phyloP scores from a whole-genome alignment of 2,329 filamentous ascomycete species.

The Cryphonectria parasitica region DNA sequence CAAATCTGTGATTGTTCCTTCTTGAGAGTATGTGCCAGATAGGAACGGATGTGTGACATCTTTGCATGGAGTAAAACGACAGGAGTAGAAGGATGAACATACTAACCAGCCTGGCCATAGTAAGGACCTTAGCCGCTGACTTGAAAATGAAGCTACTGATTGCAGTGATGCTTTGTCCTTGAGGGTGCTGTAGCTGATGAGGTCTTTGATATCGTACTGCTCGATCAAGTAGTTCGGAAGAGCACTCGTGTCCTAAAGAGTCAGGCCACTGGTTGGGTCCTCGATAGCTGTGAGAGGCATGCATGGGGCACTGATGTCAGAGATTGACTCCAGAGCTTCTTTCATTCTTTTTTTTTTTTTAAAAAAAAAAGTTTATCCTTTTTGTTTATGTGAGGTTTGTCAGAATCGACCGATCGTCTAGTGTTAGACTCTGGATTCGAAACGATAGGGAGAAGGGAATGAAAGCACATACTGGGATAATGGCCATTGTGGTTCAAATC shows the following conservation, averaged over 20 bases:
- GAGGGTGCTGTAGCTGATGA: constrained; percentile 30
- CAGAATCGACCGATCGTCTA: too few relatives aligned
- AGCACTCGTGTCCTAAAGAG: constrained; percentile 49
- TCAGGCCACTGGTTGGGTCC: constrained; percentile 48
- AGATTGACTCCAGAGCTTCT: too few relatives aligned
- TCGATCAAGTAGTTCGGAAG: constrained; percentile 50
- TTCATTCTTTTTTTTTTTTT: too few relatives aligned
- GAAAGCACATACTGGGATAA: constrained; percentile 10
- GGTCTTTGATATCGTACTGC: constrained; percentile 34
- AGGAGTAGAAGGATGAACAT: background rate
- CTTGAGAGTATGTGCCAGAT: background rate
- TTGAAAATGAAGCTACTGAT: constrained; percentile 48
- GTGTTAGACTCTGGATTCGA: background rate
- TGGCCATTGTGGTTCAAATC: constrained; percentile 22
- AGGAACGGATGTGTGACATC: background rate
- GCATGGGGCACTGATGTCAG: too few relatives aligned
- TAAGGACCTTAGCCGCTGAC: constrained; percentile 49
- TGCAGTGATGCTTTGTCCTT: constrained; percentile 31
- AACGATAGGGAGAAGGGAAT: too few relatives aligned
- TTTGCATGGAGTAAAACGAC: background rate
- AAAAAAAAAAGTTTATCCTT: too few relatives aligned
- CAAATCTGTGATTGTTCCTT: background rate
- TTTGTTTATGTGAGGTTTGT: too few relatives aligned
- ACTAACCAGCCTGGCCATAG: constrained; percentile 41
- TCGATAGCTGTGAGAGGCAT: constrained; percentile 39